These are phyloP conservation scores for Cercophora scortea DNA, from an alignment of 495 filamentous ascomycete genomes.

Conservation along the genomic window DNA sequence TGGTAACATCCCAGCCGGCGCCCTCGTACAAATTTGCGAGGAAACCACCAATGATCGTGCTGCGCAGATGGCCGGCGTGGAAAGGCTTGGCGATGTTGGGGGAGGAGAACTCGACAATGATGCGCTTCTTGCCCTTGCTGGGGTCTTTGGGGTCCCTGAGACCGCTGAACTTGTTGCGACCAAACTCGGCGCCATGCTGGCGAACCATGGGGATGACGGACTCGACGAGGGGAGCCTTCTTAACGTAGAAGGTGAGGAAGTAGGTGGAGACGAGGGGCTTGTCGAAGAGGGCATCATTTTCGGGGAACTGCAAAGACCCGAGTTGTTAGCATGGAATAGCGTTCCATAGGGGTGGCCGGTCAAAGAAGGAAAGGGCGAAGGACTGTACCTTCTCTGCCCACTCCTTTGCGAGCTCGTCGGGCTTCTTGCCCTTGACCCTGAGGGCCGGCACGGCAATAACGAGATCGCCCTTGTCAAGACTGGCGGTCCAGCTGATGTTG, in stretches of 20 bases:
- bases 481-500: slow-evolving; percentile 71
- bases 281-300: slow-evolving; percentile 61
- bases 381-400: slow-evolving; percentile 56
- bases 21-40: slow-evolving; percentile 51
- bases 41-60: slow-evolving; percentile 61
- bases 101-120: slow-evolving; percentile 52
- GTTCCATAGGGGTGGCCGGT: neutral
- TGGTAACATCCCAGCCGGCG: slow-evolving; percentile 53
- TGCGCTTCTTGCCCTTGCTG: slow-evolving; percentile 62
- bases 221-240: slow-evolving; percentile 47
- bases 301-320: slow-evolving; percentile 52
- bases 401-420: slow-evolving; percentile 60
- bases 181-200: slow-evolving; percentile 52
- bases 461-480: slow-evolving; percentile 85
- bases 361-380: neutral
- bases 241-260: slow-evolving; percentile 80
- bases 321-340: neutral
- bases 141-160: slow-evolving; percentile 61
- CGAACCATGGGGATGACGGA: slow-evolving; percentile 59
- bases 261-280: slow-evolving; percentile 55
- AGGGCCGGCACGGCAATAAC: slow-evolving; percentile 72
- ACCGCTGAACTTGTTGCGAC: slow-evolving; percentile 57
- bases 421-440: slow-evolving; percentile 75
- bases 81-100: slow-evolving; percentile 63
- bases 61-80: slow-evolving; percentile 59